Conservation (phyloP, 805 yeast genomes). For the Saccharomycopsis lassenensis region DNA sequence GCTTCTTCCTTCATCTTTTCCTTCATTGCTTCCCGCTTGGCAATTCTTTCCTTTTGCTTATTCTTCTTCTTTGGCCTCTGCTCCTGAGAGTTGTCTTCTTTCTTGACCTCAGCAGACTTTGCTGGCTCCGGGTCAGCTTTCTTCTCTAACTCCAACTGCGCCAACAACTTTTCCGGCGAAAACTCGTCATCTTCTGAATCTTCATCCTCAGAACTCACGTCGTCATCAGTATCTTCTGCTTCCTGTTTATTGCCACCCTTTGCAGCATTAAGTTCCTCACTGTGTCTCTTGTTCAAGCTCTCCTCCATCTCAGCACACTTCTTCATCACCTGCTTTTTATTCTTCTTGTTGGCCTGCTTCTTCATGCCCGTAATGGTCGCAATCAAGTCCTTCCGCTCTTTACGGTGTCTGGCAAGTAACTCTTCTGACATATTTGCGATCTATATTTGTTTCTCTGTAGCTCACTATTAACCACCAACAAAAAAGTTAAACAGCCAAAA, state of each 20-base stretch:
- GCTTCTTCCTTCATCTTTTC: conserved; percentile 59
- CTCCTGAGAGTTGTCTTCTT: conserved; percentile 5
- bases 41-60: conserved; percentile 75
- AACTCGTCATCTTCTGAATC: conserved; percentile 36
- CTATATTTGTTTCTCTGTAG: too few species aligned
- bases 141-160: conserved; percentile 39
- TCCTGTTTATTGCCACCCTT: conserved; percentile 12
- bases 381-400: conserved; percentile 55
- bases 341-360: conserved; percentile 75
- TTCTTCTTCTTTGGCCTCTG: conserved; percentile 43
- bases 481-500: too few species aligned
- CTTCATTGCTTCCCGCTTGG: conserved; percentile 61
- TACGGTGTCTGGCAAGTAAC: conserved; percentile 49
- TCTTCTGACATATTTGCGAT: conserved; percentile 42
- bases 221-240: conserved; percentile 15
- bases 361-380: conserved; percentile 65
- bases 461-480: too few species aligned
- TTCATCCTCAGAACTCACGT: conserved; percentile 23
- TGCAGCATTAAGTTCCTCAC: conserved; percentile 33
- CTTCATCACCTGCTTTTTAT: conserved; percentile 51
- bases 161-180: conserved; percentile 58
- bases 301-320: conserved; percentile 52
- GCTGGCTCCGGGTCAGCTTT: conserved; percentile 19
- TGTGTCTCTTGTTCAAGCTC: conserved; percentile 43
- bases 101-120: not conserved